phyloP scores from a whole-genome alignment of 78 protist species.

The slime mould (Dictyostelium discoideum) region DNA sequence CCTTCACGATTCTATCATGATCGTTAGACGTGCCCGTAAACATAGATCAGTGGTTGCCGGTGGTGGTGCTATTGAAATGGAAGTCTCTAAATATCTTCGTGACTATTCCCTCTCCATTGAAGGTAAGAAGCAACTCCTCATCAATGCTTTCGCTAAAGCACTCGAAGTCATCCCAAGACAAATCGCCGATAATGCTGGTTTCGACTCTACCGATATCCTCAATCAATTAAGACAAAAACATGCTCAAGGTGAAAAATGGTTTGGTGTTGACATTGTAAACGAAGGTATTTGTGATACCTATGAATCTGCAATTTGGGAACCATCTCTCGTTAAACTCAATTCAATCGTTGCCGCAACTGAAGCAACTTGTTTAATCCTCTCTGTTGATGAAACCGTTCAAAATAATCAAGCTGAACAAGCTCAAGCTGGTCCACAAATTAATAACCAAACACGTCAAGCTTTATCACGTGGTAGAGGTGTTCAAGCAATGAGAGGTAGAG shows the following conservation, averaged over 20 bases:
- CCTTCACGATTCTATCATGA: constrained; percentile 99
- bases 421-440: constrained; percentile 78
- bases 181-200: constrained; percentile 98
- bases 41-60: constrained; percentile 97
- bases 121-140: constrained; percentile 97
- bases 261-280: constrained; percentile 97
- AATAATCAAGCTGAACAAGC: constrained; percentile 90
- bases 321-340: constrained; percentile 95
- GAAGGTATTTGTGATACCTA: constrained; percentile 97
- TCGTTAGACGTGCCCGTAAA: constrained; percentile 96
- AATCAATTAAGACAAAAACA: constrained; percentile 98
- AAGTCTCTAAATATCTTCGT: constrained; percentile 90
- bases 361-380: constrained; percentile 98
- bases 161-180: constrained; percentile 98
- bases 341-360: constrained; percentile 98
- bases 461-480: constrained; percentile 80
- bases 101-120: constrained; percentile 89
- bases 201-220: constrained; percentile 98
- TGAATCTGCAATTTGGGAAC: constrained; percentile 99
- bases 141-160: constrained; percentile 97
- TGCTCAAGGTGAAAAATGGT: constrained; percentile 91
- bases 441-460: constrained; percentile 74
- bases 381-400: constrained; percentile 98
- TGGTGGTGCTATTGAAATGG: constrained; percentile 99
- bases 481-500: constrained; percentile 66